Conservation (phyloP, 805 yeast genomes). For the Starmerella stigmatis region DNA sequence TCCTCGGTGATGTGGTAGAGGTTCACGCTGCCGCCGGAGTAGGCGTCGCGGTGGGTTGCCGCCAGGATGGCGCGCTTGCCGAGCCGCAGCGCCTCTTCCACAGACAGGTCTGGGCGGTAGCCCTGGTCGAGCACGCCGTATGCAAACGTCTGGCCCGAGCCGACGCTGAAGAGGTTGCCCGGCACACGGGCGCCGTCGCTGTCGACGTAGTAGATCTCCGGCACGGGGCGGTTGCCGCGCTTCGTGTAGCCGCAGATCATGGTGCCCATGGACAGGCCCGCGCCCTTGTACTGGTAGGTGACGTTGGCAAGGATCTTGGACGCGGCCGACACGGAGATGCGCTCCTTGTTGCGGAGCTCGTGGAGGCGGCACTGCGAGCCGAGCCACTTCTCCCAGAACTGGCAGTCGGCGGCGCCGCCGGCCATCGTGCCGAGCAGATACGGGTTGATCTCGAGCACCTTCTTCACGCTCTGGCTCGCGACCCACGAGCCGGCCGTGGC, state of each 20-base stretch:
- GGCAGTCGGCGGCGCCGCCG: conserved; percentile 99
- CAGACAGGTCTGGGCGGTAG: conserved; percentile 80
- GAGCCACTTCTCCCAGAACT: conserved; percentile 98
- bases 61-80: conserved; percentile 95
- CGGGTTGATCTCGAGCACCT: conserved; percentile 94
- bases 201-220: conserved; percentile 90
- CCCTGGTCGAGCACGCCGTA: conserved; percentile 95
- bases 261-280: conserved; percentile 98
- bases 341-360: conserved; percentile 86
- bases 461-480: conserved; percentile 95
- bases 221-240: conserved; percentile 59
- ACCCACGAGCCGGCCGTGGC: conserved; percentile 98
- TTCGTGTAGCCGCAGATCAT: conserved; percentile 96
- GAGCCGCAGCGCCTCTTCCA: conserved; percentile 85
- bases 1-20: conserved; percentile 83
- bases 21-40: conserved; percentile 92
- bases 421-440: conserved; percentile 95
- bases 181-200: conserved; percentile 92
- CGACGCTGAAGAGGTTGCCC: conserved; percentile 94
- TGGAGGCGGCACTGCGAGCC: conserved; percentile 93
- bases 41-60: conserved; percentile 97
- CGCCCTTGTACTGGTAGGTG: conserved; percentile 89
- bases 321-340: conserved; percentile 94
- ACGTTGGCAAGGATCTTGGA: conserved; percentile 84
- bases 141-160: conserved; percentile 98